Conservation (phyloP, 208 protist species). For the Giardia duodenalis region DNA sequence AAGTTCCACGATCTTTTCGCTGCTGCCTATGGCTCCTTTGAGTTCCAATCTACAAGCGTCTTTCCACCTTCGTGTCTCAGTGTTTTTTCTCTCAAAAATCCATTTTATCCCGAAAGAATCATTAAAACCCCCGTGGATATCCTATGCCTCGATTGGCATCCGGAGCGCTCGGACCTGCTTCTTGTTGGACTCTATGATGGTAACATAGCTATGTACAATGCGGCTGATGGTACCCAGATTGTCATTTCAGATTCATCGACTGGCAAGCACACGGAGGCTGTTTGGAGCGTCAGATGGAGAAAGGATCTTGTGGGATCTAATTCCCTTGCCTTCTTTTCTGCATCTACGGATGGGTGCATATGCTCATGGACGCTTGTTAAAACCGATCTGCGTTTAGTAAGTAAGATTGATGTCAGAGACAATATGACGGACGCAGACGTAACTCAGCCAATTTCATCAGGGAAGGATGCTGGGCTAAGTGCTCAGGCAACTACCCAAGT, state of each 20-base stretch:
- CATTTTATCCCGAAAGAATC: constrained; percentile 9
- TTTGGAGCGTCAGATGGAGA: not conserved
- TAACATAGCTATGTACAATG: not conserved
- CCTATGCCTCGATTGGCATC: not conserved
- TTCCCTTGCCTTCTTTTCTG: not conserved
- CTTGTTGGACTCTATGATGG: not conserved
- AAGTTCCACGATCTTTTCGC: constrained; percentile 7
- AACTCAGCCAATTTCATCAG: not conserved
- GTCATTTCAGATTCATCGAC: not conserved
- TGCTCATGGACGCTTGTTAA: constrained; percentile 1
- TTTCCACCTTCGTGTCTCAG: not conserved
- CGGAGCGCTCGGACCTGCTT: not conserved
- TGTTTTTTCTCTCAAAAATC: constrained; percentile 19
- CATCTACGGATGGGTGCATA: not conserved
- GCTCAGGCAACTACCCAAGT: no score
- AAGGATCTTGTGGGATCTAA: not conserved
- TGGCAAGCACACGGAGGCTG: not conserved
- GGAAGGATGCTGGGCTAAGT: not conserved
- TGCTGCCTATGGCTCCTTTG: not conserved
- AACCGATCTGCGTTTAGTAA: not conserved
- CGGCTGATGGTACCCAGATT: not conserved
- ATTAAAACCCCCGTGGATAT: not conserved
- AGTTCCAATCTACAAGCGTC: not conserved
- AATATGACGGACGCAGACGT: constrained; percentile 4
- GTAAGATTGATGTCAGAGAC: not conserved